Percentiles rank a stretch among this genome's conserved stretches.
phyloP scores from a whole-genome alignment of 495 filamentous ascomycete species.

The Jackrogersella multiformis region DNA sequence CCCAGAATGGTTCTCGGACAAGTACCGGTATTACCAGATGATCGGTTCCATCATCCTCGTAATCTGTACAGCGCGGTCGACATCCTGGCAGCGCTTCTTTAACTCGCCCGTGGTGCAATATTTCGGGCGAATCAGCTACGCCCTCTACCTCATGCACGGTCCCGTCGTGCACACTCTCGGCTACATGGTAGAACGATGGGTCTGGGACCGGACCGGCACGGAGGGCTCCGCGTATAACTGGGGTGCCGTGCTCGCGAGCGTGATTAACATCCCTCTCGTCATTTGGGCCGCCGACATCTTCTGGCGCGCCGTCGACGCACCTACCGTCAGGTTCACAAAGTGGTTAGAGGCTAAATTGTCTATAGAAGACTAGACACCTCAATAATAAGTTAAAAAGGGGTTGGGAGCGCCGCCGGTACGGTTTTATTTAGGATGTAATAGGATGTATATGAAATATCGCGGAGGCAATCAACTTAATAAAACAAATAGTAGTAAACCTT shows the following conservation, averaged over 20 bases:
- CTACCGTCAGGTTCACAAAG: slow-evolving; percentile 56
- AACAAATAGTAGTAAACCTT: slow-evolving; percentile 1
- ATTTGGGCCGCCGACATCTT: slow-evolving; percentile 59
- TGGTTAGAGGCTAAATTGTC: slow-evolving; percentile 51
- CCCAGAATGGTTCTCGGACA: slow-evolving; percentile 52
- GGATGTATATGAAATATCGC: slow-evolving; percentile 8
- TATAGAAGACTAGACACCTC: slow-evolving; percentile 10
- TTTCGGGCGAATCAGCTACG: slow-evolving; percentile 61
- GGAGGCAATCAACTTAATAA: slow-evolving; percentile 17
- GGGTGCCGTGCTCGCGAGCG: slow-evolving; percentile 48
- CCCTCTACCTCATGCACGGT: slow-evolving; percentile 63
- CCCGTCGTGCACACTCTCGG: slow-evolving; percentile 58
- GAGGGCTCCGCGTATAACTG: slow-evolving; percentile 46
- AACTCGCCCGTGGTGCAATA: slow-evolving; percentile 52
- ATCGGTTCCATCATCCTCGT: slow-evolving; percentile 54
- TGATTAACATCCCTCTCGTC: slow-evolving; percentile 51
- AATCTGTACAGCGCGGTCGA: slow-evolving; percentile 46
- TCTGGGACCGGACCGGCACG: slow-evolving; percentile 48
- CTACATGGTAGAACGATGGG: slow-evolving; percentile 49
- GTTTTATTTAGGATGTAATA: slow-evolving; percentile 9
- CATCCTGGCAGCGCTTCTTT: slow-evolving; percentile 51
- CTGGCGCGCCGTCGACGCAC: slow-evolving; percentile 56
- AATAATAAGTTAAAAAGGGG: no score
- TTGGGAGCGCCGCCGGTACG: slow-evolving; percentile 6
- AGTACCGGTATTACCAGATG: slow-evolving; percentile 56